Evolutionary conservation across 305 asterid species (phyloP).

Genomic region (Rubia occidens): DNA sequence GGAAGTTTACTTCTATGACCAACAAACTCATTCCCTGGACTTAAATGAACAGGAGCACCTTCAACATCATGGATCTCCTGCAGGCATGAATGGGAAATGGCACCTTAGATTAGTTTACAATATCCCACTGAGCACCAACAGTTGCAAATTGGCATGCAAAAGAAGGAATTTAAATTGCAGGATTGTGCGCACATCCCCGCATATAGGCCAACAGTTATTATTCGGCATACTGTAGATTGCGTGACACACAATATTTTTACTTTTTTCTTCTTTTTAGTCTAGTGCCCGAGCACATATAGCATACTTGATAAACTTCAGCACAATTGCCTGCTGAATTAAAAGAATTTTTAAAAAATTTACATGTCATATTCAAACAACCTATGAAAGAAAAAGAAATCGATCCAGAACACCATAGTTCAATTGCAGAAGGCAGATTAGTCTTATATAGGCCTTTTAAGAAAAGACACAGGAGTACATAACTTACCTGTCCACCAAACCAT

Average conservation of each 20-base stretch:
- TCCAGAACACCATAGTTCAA: not conserved
- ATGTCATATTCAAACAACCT: not conserved
- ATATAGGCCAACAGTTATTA: not conserved
- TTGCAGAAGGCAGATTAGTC: conserved; percentile 10
- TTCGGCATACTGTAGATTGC: not conserved
- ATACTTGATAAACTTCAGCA: not conserved
- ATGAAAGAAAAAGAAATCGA: not conserved
- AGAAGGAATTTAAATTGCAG: not conserved
- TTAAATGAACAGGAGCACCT: conserved; percentile 24
- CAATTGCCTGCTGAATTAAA: not conserved
- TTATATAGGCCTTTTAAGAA: not conserved
- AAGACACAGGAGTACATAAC: conserved; percentile 14
- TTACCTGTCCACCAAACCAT: conserved; percentile 36
- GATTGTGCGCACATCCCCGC: not conserved
- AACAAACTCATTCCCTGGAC: conserved; percentile 34
- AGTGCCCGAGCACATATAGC: not conserved
- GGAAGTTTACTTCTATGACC: conserved; percentile 35
- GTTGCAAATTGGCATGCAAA: not conserved
- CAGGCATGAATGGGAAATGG: conserved; percentile 17
- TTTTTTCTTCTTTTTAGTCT: too few relatives aligned
- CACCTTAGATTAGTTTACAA: not conserved
- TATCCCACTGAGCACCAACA: not conserved
- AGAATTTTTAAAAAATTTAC: not conserved
- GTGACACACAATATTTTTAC: too few relatives aligned
- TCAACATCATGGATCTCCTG: conserved; percentile 22